These are phyloP conservation scores for Hansenula lynferdii DNA, from an alignment of 1,139 yeast genomes.

Conservation along the genomic window DNA sequence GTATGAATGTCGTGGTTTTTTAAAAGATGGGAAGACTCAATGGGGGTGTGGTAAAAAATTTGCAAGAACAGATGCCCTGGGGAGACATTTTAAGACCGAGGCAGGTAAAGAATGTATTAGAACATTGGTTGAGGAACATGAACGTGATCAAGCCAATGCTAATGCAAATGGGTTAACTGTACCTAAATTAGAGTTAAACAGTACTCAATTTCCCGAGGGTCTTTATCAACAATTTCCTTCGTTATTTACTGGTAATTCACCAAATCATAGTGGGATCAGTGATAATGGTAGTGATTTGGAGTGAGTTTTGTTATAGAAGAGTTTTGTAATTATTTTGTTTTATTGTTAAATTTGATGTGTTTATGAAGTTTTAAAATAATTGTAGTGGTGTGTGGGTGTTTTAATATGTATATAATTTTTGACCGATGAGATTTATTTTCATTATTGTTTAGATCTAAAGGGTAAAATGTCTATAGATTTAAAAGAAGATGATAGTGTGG, in stretches of 20 bases:
- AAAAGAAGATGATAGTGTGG: slow-evolving; percentile 16
- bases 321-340: background rate
- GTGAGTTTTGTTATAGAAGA: background rate
- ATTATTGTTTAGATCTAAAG: too few relatives aligned
- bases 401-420: too few relatives aligned
- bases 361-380: background rate
- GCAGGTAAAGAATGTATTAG: slow-evolving; percentile 84
- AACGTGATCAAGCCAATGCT: slow-evolving; percentile 25
- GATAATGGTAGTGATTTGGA: slow-evolving; percentile 5
- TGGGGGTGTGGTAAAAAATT: slow-evolving; percentile 96
- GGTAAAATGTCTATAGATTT: slow-evolving; percentile 12
- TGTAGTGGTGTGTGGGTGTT: background rate
- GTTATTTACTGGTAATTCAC: slow-evolving; percentile 3
- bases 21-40: slow-evolving; percentile 48
- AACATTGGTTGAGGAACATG: slow-evolving; percentile 68
- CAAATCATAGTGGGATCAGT: slow-evolving; percentile 6
- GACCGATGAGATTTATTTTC: background rate
- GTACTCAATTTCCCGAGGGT: slow-evolving; percentile 12
- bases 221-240: slow-evolving; percentile 14
- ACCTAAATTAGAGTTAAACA: slow-evolving; percentile 6
- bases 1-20: slow-evolving; percentile 74
- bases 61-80: slow-evolving; percentile 93
- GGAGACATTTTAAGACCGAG: slow-evolving; percentile 92
- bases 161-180: slow-evolving; percentile 3
- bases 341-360: background rate